Conservation (phyloP, 1,139 yeast species). For the Yamadazyma blattariae region DNA sequence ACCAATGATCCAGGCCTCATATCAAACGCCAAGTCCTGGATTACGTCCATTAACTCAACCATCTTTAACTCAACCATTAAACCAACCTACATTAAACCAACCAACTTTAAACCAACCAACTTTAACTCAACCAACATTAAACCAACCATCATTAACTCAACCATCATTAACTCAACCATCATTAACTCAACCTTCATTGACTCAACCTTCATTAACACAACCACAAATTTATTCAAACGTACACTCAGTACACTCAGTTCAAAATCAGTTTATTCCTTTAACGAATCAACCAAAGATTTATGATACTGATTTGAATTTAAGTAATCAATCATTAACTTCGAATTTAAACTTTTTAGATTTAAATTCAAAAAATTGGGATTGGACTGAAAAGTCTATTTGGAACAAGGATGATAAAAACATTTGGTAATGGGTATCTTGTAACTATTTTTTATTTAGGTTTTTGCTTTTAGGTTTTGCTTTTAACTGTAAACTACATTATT, state of each 20-base stretch:
- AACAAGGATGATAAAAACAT: conserved; percentile 13
- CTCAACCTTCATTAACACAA: background rate
- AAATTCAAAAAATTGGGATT: conserved; percentile 7
- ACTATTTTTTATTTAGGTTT: too few relatives aligned
- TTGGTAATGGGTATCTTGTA: conserved; percentile 9
- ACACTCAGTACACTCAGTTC: background rate
- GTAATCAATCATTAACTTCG: conserved; percentile 12
- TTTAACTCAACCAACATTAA: too few relatives aligned
- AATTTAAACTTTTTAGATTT: conserved; percentile 9
- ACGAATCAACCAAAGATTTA: conserved; percentile 1
- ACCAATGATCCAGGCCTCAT: too few relatives aligned
- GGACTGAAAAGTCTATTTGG: conserved; percentile 14
- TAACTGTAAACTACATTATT: background rate
- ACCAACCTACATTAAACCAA: background rate
- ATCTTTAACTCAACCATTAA: background rate
- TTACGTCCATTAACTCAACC: background rate
- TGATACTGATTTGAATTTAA: conserved; percentile 4
- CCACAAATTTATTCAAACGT: conserved; percentile 1
- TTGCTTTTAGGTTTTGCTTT: background rate
- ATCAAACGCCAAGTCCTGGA: too few relatives aligned
- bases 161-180: background rate
- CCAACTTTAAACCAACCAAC: background rate
- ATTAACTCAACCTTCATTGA: background rate
- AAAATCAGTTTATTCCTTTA: background rate
- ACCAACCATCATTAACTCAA: background rate